Evolutionary conservation across 2,329 filamentous ascomycete genomes (phyloP), one percentile per base, ranked within the genome.

Genomic region (Phialophora verrucosa): DNA sequence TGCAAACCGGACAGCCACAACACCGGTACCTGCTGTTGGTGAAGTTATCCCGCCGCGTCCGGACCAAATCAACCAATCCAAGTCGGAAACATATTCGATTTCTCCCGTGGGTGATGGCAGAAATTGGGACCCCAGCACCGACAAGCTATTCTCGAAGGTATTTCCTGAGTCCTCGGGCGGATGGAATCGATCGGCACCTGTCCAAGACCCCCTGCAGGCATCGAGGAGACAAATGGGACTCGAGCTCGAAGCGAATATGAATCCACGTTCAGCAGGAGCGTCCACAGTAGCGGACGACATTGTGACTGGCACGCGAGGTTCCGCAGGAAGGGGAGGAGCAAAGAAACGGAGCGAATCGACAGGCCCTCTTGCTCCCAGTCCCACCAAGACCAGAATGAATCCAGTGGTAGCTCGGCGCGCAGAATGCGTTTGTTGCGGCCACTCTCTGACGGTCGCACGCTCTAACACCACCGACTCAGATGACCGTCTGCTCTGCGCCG

Each of bases 41-140:
- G 49, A 51, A 29, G 49, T 51, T n/a, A 55, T 55, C n/a, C 53
- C 53, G 8, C 53, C 53, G 17, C 53, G 53, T 8, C 53, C 53
- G 25, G 53, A 55, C 53, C 25, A 55, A 17, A 55, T 55, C 53
- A 55, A 55, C 29, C 12, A 55, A n/a, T 11, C 53, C 27, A 14
- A 35, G 25, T 55, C 53, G 5, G 29, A 31, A 25, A 29, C 25
- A 4, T 55, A 55, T 55, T 11, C 25, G 53, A 55, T 55, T 29
- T 4, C 25, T 4, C 25, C 53, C 14, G 11, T 5, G 3, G n/a
- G 53, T 8, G 17, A 55, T 32, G n/a, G n/a, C 14, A 12, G 25
- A 12, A 55, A 31, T 12, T 55, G 53, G 53, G 20, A 55, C 29
- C 53, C 25, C 7, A 11, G 17, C 25, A 29, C 29, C 29, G 53